Evolutionary conservation across 257 asterid species (phyloP).

Genomic region (Hygrophila difformis): DNA sequence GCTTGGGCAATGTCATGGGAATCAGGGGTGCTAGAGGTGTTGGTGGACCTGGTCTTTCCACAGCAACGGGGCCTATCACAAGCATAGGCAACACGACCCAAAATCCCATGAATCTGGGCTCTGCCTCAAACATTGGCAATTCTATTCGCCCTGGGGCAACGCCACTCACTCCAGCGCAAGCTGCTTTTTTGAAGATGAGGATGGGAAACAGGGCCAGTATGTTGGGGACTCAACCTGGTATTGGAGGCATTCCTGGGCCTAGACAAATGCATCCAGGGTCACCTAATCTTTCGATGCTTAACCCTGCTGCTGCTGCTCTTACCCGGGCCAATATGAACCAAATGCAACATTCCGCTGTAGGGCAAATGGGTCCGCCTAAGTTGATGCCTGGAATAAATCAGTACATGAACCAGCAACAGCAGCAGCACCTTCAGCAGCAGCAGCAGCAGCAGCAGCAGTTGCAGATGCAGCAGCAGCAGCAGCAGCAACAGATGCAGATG

Average conservation of each 20-base stretch:
- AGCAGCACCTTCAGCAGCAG: too few relatives aligned
- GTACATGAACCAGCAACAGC: conserved; percentile 63
- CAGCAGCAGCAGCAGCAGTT: conserved; percentile 30
- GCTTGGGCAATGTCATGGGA: conserved; percentile 62
- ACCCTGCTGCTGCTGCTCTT: conserved; percentile 43
- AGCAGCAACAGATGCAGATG: conserved; percentile 16
- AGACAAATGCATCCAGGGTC: conserved; percentile 69
- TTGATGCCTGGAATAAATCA: conserved; percentile 53
- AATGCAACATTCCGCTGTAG: conserved; percentile 61
- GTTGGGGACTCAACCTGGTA: conserved; percentile 46
- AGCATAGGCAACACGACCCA: conserved; percentile 60
- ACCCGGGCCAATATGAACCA: conserved; percentile 59
- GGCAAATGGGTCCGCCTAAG: conserved; percentile 91
- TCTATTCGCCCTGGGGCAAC: conserved; percentile 47
- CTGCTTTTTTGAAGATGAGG: conserved; percentile 45
- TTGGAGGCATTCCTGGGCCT: conserved; percentile 55
- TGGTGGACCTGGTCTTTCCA: conserved; percentile 60
- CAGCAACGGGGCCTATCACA: conserved; percentile 59
- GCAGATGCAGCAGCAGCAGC: conserved; percentile 32
- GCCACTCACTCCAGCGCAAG: conserved; percentile 38
- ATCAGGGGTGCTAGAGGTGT: conserved; percentile 68
- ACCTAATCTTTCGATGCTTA: conserved; percentile 53
- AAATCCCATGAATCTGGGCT: conserved; percentile 45
- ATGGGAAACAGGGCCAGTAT: conserved; percentile 39
- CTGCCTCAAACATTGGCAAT: conserved; percentile 48